Conservation (phyloP, 2,329 filamentous ascomycete species). For the Pyrenophora seminiperda region DNA sequence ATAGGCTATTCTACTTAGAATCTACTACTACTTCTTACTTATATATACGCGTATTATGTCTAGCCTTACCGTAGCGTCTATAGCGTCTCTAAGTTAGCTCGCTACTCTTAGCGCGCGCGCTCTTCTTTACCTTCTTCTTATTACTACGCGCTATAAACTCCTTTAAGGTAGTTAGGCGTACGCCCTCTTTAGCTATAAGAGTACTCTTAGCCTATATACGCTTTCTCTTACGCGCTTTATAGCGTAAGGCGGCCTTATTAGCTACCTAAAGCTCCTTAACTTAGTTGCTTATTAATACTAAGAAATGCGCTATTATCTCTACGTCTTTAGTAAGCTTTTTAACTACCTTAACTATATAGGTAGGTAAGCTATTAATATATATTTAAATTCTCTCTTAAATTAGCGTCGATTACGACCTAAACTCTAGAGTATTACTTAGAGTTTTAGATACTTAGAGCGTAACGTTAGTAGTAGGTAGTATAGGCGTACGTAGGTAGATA, state of each 20-base stretch:
- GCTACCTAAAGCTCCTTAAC: constrained; percentile 4
- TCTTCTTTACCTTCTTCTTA: constrained; percentile 7
- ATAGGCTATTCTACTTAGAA: constrained; percentile 3
- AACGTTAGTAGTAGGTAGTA: not conserved
- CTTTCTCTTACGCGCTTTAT: constrained; percentile 12
- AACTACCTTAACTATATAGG: not conserved
- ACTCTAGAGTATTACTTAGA: constrained; percentile 4
- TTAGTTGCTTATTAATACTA: not conserved
- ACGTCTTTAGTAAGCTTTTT: constrained; percentile 1
- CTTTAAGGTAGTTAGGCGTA: constrained; percentile 11
- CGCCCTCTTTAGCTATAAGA: constrained; percentile 4
- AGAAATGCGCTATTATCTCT: not conserved
- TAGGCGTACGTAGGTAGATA: constrained; percentile 12
- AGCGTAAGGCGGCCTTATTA: constrained; percentile 3
- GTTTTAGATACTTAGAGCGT: constrained; percentile 11
- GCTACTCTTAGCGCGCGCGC: not conserved
- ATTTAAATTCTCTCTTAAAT: constrained; percentile 5
- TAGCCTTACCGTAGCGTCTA: not conserved
- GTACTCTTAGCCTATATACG: not conserved
- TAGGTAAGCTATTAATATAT: constrained; percentile 5
- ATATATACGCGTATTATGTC: not conserved
- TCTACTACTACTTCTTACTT: not conserved
- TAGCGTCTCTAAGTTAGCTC: not conserved
- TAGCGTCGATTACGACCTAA: constrained; percentile 11
- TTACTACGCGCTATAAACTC: constrained; percentile 9